Evolutionary conservation across 805 yeast species (phyloP), one percentile per base, ranked within the genome.

Genomic region (Metschnikowia similis): DNA sequence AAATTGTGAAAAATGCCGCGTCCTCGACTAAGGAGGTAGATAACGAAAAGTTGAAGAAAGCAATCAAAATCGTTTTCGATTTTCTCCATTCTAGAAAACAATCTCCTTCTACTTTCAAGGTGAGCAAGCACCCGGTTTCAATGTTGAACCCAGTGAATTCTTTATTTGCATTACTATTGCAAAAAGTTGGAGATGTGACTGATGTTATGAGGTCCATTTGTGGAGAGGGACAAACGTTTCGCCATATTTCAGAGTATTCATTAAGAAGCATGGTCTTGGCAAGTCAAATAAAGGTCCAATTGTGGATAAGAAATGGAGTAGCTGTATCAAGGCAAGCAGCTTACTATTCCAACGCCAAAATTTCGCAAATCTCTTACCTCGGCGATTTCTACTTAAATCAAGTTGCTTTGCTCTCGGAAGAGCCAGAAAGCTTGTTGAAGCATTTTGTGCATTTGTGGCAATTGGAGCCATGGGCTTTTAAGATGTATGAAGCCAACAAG

Each of bases 271-370:
- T 83, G 31, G 89, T 84, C 1, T 67, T 85, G 30, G 75, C 79
- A 16, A 67, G 83, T 3, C 92, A 86, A 58, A 79, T 84, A 2
- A 76, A 76, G 32, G 68, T 79, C 1, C 87, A 87, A 1, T 81
- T 79, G 53, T 86, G 94, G 94, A 77, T 86, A 2, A 76, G 92
- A 66, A 86, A 86, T 59, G 94, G 94, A 17, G 60, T 70, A 47
- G 72, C 79, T 6, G 79, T 76, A 1, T 64, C 80, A 4, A 71
- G 76, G 39, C 82, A 81, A 55, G 77, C 83, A 0, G 61, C 76
- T 0, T 66, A 76, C 13, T 82, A 83, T 54, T 69, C 69, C 48
- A 76, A 72, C n/a, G 57, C 67, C 6, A 53, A 63, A 4, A 69
- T 76, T 60, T 63, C 75, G 2, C 78, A 77, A 50, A 55, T 69